phyloP scores from a whole-genome alignment of 768 basidiomycete species.

The Auricularia cornea region DNA sequence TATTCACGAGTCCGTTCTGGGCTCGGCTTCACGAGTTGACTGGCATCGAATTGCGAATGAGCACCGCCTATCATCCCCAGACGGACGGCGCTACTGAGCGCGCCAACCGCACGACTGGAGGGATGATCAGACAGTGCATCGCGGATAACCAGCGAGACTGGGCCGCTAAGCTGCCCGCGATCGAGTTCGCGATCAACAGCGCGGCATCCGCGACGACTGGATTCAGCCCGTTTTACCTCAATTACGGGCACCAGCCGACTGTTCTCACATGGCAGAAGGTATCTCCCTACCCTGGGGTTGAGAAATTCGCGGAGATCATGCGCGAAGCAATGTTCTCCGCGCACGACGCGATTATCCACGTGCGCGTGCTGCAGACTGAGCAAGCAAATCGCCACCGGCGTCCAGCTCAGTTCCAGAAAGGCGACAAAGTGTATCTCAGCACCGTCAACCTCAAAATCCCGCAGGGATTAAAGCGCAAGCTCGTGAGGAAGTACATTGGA shows the following conservation, averaged over 20 bases:
- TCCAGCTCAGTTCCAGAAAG: slow-evolving; percentile 13
- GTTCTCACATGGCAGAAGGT: slow-evolving; percentile 22
- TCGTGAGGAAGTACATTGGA: slow-evolving; percentile 31
- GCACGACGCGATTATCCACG: slow-evolving; percentile 4
- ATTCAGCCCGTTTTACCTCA: slow-evolving; percentile 30
- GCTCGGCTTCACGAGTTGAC: slow-evolving; percentile 11
- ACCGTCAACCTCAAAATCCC: slow-evolving; percentile 29
- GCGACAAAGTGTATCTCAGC: slow-evolving; percentile 28
- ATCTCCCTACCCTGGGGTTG: slow-evolving; percentile 1
- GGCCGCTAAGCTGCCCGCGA: slow-evolving; percentile 20
- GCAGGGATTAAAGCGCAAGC: slow-evolving; percentile 25
- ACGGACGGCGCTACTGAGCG: slow-evolving; percentile 28
- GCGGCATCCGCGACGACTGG: slow-evolving; percentile 27
- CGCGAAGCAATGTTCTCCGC: slow-evolving; percentile 8
- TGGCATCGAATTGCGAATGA: slow-evolving; percentile 24
- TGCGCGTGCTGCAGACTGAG: background rate
- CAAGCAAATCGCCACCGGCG: slow-evolving; percentile 2
- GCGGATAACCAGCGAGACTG: slow-evolving; percentile 21
- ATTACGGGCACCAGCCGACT: slow-evolving; percentile 23
- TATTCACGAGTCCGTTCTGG: slow-evolving; percentile 28
- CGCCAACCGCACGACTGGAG: background rate
- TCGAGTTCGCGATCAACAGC: slow-evolving; percentile 32
- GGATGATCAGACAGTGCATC: slow-evolving; percentile 2
- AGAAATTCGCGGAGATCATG: slow-evolving; percentile 1
- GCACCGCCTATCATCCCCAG: slow-evolving; percentile 30